Percentiles rank a stretch among this genome's conserved stretches.
Conservation (phyloP, 2,329 filamentous ascomycete genomes). For the Karstenula rhodostoma region DNA sequence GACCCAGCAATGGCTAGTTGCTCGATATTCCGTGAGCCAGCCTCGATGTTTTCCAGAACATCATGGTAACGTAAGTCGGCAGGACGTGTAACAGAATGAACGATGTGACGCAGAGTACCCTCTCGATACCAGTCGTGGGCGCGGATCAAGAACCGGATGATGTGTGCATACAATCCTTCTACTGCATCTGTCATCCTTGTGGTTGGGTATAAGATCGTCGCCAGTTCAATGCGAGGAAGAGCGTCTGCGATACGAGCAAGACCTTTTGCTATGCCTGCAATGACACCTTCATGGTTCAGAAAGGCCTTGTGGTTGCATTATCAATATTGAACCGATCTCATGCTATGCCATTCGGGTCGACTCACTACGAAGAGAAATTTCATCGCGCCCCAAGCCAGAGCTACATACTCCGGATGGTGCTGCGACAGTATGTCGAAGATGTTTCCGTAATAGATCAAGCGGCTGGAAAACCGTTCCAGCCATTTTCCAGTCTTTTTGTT, state of each 20-base stretch:
- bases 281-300: not conserved
- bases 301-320: too few relatives aligned
- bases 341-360: not conserved
- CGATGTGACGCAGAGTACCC: not conserved
- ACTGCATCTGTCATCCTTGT: not conserved
- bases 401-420: conserved; percentile 41
- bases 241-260: not conserved
- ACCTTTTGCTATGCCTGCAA: not conserved
- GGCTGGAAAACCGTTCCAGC: not conserved
- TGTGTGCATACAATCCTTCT: not conserved
- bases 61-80: not conserved
- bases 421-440: conserved; percentile 32
- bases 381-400: conserved; percentile 37
- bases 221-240: not conserved
- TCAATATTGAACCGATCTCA: too few relatives aligned
- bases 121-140: not conserved
- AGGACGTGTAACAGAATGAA: not conserved
- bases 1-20: not conserved
- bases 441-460: conserved; percentile 20
- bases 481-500: not conserved
- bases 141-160: not conserved
- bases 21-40: not conserved
- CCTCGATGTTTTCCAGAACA: not conserved
- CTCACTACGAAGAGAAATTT: conserved; percentile 22
- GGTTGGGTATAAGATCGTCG: not conserved